Evolutionary conservation across 2,329 filamentous ascomycete genomes (phyloP), one percentile per base, ranked within the genome.

Genomic region (Ramularia collo-cygni): DNA sequence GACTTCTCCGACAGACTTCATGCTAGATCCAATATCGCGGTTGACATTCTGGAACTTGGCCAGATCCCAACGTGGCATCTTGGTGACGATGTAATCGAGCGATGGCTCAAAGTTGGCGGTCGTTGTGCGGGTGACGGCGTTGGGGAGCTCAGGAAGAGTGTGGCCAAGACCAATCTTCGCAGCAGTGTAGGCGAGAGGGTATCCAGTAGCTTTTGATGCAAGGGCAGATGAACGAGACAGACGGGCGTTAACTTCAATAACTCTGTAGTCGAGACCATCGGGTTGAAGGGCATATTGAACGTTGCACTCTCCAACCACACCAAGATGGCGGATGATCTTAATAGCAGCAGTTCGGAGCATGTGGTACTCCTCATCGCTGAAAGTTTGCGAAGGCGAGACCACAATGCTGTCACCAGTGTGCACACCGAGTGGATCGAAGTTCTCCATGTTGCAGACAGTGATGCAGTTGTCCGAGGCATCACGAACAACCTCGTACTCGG

Each of bases 341-440:
- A 96, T 95, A 33, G 92, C 87, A 48, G 92, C 89, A 29, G 88
- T 87, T 58, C 92, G 87, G 55, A 98, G 85, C 92, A 98, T 96
- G 73, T 98, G 89, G 65, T 96, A 98, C 67, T 98, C 92, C 72
- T 96, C 92, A 57, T 98, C 92, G 59, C 85, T 94, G 59, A 98
- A 74, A 16, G 92, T 98, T 70, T 98, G 92, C 69, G 85, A 92
- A 35, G 92, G 92, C 28, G 92, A 92, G 45, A 96, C 90, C 48
- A 98, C 92, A 57, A 98, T 98, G 57, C 89, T 95, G 73, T 98
- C 92, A 69, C 92, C 92, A 33, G 92, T 98, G 68, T 98, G 92
- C 40, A 95, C 93, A 59, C 92, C 92, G 27, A 98, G 79, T 51
- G 92, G 92, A 61, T 96, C 92, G 58, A 96, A 96, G 75, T 96